Evolutionary conservation across 2,329 filamentous ascomycete species (phyloP).

Genomic region (Calonectria naviculata): DNA sequence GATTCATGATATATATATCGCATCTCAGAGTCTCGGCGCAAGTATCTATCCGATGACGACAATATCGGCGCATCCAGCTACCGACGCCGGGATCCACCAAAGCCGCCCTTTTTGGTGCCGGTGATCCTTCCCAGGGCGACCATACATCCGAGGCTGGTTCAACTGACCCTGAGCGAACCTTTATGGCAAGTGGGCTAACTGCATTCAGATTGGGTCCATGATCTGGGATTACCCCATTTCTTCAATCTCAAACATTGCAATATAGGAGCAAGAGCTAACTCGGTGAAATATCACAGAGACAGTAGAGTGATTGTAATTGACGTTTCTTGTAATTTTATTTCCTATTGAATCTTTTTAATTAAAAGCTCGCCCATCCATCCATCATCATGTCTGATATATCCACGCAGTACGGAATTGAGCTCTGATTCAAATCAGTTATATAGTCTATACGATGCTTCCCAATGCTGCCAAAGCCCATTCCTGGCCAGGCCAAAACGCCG

Average conservation of each 20-base stretch:
- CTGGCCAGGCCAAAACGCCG: slow-evolving; percentile 35
- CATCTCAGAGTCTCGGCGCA: slow-evolving; percentile 24
- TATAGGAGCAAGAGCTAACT: not conserved
- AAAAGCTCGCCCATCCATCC: not conserved
- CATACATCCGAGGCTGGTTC: not conserved
- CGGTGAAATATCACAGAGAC: not conserved
- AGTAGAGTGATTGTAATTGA: too few species aligned
- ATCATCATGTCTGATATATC: not conserved
- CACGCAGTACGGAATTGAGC: not conserved
- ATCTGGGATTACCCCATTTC: not conserved
- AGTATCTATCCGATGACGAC: slow-evolving; percentile 28
- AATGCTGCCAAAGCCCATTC: slow-evolving; percentile 28
- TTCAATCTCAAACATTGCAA: not conserved
- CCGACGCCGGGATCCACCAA: slow-evolving; percentile 15
- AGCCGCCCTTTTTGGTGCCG: not conserved
- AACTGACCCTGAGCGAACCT: not conserved
- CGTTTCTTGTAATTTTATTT: too few species aligned
- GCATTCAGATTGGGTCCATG: not conserved
- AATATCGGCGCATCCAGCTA: slow-evolving; percentile 26
- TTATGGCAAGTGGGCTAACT: not conserved
- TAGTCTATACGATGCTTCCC: slow-evolving; percentile 33
- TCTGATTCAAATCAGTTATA: slow-evolving; percentile 18
- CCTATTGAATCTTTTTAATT: not conserved
- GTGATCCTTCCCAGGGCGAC: not conserved
- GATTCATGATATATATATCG: not conserved